Evolutionary conservation across 176 grass and related monocot genomes (phyloP), one percentile per base, ranked within the genome.

Genomic region (Ensete ventricosum): DNA sequence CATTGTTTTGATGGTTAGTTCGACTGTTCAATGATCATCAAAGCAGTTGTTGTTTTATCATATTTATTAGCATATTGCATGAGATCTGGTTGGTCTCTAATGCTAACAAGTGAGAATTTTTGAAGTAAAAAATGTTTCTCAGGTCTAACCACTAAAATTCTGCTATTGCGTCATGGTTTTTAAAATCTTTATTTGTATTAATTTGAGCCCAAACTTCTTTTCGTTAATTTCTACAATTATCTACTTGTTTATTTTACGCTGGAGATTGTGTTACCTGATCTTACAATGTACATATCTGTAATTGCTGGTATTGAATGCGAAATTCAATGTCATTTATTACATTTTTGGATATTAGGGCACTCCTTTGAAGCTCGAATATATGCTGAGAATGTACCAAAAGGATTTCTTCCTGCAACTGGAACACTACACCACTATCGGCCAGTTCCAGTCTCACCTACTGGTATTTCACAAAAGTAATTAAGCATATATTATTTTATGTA

Each of bases 281-380:
- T 22, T 27, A 13, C 3, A 29, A 3, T 62, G 5, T 17, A 14
- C 14, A 14, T 26, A 11, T 26, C 26, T 67, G 65, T 68, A 68
- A 34, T 48, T 34, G 24, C 13, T 16, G 8, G 10, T 68, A 16
- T 25, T 26, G 24, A 26, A 34, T 34, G 13, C 8, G 65, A 68
- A 34, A 9, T 17, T 13, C 1, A 13, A 10, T 57, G 17, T 21
- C 34, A 43, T 48, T 69, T 57, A 11, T 9, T 65, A 58, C 9
- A 3, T 80, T 16, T 20, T 71, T 11, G 34, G 79, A 63, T 62
- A n/a, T 50, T 64, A 97, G 94, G 94, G 24, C 94, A 97, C 87
- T 88, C 94, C 52, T 97, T 97, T 90, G 94, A 97, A 78, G 94
- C 84, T 52, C 82, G 94, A 80, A 93, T 97, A 85, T 97, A 97